Conservation (phyloP, 306 rosid species). For the Malus sylvestris region DNA sequence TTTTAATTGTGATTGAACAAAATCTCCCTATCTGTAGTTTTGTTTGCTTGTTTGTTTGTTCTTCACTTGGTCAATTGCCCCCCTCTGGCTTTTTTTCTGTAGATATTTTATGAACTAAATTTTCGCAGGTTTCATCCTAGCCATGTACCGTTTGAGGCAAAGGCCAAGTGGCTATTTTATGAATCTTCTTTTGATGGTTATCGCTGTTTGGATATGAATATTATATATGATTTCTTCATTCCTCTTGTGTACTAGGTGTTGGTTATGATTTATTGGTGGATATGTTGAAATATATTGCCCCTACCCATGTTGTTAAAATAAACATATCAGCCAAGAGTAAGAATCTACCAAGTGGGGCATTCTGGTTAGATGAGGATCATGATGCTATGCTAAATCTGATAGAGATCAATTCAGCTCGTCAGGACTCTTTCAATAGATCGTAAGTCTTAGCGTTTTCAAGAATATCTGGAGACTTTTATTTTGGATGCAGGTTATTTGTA, state of each 20-base stretch:
- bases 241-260: slow-evolving; percentile 46
- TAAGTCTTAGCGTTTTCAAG: slow-evolving; percentile 33
- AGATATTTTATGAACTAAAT: background rate
- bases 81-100: background rate
- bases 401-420: slow-evolving; percentile 69
- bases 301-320: slow-evolving; percentile 80
- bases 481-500: background rate
- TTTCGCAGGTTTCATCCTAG: background rate
- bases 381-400: slow-evolving; percentile 41
- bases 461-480: background rate
- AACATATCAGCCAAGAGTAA: slow-evolving; percentile 52
- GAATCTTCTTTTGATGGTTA: slow-evolving; percentile 6
- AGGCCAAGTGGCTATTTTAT: background rate
- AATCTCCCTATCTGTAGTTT: slow-evolving; percentile 1
- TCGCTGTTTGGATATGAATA: background rate
- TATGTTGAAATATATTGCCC: slow-evolving; percentile 61
- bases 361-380: slow-evolving; percentile 55
- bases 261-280: slow-evolving; percentile 78
- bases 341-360: slow-evolving; percentile 75
- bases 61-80: background rate
- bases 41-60: background rate
- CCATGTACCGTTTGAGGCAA: background rate
- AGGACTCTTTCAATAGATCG: slow-evolving; percentile 65
- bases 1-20: slow-evolving; percentile 2
- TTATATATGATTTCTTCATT: slow-evolving; percentile 6